Conservation (phyloP, 352 stramenopile species). For the Phytophthora hibernalis region DNA sequence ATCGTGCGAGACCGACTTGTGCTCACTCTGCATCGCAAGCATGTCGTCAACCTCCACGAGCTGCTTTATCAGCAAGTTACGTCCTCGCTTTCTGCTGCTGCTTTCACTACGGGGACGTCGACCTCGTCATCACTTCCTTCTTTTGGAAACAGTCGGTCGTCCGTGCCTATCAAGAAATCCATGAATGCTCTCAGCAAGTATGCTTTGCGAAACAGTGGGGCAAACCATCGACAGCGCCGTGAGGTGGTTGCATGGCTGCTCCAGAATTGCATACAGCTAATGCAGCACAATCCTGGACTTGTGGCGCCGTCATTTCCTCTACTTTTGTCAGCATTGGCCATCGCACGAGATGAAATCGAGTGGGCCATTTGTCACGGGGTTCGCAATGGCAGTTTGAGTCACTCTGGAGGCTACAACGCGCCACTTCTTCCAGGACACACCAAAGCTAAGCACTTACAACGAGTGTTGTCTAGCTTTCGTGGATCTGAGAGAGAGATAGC, state of each 20-base stretch:
- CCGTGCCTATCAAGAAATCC: slow-evolving; percentile 45
- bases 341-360: slow-evolving; percentile 56
- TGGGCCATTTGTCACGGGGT: slow-evolving; percentile 54
- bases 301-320: slow-evolving; percentile 56
- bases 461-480: slow-evolving; percentile 33
- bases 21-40: slow-evolving; percentile 48
- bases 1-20: slow-evolving; percentile 60
- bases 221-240: slow-evolving; percentile 43
- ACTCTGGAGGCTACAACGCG: slow-evolving; percentile 6
- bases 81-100: slow-evolving; percentile 33
- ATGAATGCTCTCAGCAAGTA: slow-evolving; percentile 59
- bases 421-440: slow-evolving; percentile 50
- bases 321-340: slow-evolving; percentile 43
- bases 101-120: not conserved
- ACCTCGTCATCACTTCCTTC: slow-evolving; percentile 11
- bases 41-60: slow-evolving; percentile 61
- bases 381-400: not conserved
- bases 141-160: slow-evolving; percentile 19
- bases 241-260: slow-evolving; percentile 53
- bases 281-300: slow-evolving; percentile 52
- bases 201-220: slow-evolving; percentile 45
- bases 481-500: slow-evolving; percentile 24
- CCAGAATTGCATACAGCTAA: slow-evolving; percentile 37
- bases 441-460: slow-evolving; percentile 63
- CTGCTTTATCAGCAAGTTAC: slow-evolving; percentile 65